Conservation (phyloP, 768 basidiomycete genomes). For the Boletellus ananiceps region DNA sequence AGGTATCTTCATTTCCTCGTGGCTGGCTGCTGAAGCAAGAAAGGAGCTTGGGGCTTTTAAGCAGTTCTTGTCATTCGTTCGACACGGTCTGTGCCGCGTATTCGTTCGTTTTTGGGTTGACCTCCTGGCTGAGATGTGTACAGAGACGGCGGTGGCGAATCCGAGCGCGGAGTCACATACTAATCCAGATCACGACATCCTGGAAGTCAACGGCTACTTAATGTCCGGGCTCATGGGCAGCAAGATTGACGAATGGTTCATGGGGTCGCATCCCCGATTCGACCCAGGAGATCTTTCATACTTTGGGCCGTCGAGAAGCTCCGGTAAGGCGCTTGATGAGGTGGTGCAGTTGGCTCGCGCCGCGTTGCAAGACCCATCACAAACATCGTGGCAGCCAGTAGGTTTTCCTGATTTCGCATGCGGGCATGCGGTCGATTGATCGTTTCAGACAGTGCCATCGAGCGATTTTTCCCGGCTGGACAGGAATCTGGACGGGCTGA, state of each 20-base stretch:
- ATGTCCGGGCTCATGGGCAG: slow-evolving; percentile 64
- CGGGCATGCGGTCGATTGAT: slow-evolving; percentile 27
- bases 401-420: slow-evolving; percentile 30
- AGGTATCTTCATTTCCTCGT: slow-evolving; percentile 60
- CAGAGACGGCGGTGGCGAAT: slow-evolving; percentile 50
- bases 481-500: slow-evolving; percentile 63
- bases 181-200: slow-evolving; percentile 57
- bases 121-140: slow-evolving; percentile 17
- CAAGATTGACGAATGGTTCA: slow-evolving; percentile 77
- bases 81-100: slow-evolving; percentile 51
- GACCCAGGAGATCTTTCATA: slow-evolving; percentile 29
- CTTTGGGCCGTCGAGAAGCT: slow-evolving; percentile 18
- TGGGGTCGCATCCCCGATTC: slow-evolving; percentile 44
- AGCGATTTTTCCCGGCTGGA: slow-evolving; percentile 55
- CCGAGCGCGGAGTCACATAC: slow-evolving; percentile 46
- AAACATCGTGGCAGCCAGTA: slow-evolving; percentile 51
- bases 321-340: slow-evolving; percentile 27
- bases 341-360: slow-evolving; percentile 46
- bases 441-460: slow-evolving; percentile 41
- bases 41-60: slow-evolving; percentile 68
- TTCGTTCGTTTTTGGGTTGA: slow-evolving; percentile 4
- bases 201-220: slow-evolving; percentile 80
- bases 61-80: slow-evolving; percentile 75
- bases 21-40: slow-evolving; percentile 64
- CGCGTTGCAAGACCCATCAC: slow-evolving; percentile 44